A percentile compares a stretch with the other conserved stretches of the same genome.
Conservation (phyloP, 371 early-diverging fungal species). For the Dichotomocladium elegans region DNA sequence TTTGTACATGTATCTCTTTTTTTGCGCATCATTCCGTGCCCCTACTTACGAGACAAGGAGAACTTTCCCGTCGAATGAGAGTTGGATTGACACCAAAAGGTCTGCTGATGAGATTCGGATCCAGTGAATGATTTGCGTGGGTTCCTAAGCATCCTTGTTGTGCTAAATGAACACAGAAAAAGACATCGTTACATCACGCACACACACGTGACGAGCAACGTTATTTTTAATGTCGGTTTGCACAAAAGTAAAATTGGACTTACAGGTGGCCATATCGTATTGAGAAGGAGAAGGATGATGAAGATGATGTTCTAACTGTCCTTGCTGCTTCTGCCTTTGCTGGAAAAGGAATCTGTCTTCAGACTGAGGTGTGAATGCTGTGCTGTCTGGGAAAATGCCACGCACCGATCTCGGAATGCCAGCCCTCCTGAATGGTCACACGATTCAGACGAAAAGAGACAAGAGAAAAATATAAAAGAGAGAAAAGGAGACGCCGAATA, state of each 20-base stretch:
- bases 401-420: conserved; percentile 27
- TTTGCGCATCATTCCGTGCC: background rate
- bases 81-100: conserved; percentile 12
- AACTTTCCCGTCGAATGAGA: conserved; percentile 32
- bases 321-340: background rate
- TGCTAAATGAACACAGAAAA: conserved; percentile 1
- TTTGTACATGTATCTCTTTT: background rate
- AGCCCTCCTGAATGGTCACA: conserved; percentile 16
- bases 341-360: conserved; percentile 24
- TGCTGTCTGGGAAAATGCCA: conserved; percentile 31
- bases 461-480: too few species aligned
- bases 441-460: background rate
- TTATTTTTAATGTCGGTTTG: too few species aligned
- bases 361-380: conserved; percentile 32
- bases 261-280: too few species aligned
- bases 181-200: background rate
- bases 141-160: conserved; percentile 6
- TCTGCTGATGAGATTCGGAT: conserved; percentile 14
- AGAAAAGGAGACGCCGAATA: too few species aligned
- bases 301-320: conserved; percentile 4
- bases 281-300: background rate
- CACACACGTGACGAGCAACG: too few species aligned
- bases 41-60: conserved; percentile 29
- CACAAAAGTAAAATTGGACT: too few species aligned
- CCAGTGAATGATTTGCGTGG: conserved; percentile 1